Base-by-base conservation (phyloP, 1,284 basidiomycete genomes). In the Psilocybe mexicana region DNA sequence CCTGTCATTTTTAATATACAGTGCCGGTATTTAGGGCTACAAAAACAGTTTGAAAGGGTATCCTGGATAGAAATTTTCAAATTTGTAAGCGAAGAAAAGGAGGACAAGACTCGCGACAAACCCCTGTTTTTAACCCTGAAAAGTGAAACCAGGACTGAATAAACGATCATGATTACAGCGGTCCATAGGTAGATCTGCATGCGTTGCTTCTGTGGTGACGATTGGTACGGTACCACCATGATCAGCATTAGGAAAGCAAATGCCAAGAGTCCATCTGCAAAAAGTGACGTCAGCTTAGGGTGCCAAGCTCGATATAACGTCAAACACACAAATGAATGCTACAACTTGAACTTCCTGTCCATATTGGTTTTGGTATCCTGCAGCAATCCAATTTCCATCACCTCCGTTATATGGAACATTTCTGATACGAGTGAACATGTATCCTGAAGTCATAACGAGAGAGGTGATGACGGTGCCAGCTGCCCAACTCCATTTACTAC, bases 341-440 rank as follows among this genome's bases (percentile, higher is more conserved):
- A 99, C 80, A 51, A 98, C 91, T 68, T 94, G 91, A 23, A 91
- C 91, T 76, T 99, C 97, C 67, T 96, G 90, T 2, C 94, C 95
- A 66, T 86, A 92, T 74, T 98, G 96, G 68, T 88, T 94, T 70
- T 90, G 88, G 75, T 90, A 98, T 1, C 96, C 96, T 7, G 77
- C 81, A 7, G 93, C 92, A 68, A 98, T 90, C 88, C 94, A 96
- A 61, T 80, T 81, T 23, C 88, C 86, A 68, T 74, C 87, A 2
- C 74, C 72, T 38, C 84, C 86, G 52, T 82, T 79, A 68, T 86
- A 94, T 1, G 95, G 95, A 57, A 85, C 84, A 49, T 82, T 82
- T 62, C 96, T 88, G 68, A 99, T 99, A 62, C 88, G 88, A 65
- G 93, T 94, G 80, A 97, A 99, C 97, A 99, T 99, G 79, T 90